phyloP scores from a whole-genome alignment of 306 rosid species.

The Crotalaria pallida region DNA sequence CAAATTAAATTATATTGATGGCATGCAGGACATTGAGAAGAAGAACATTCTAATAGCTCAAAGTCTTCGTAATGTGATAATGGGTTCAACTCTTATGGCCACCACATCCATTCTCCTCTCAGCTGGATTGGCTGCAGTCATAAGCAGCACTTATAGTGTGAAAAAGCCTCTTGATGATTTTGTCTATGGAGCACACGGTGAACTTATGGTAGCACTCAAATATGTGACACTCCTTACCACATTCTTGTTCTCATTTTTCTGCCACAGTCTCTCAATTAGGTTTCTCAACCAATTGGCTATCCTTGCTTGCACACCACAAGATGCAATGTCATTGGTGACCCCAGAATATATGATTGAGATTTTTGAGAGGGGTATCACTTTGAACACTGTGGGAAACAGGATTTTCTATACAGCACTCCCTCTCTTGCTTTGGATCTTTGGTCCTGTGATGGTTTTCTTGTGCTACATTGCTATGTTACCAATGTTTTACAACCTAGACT shows the following conservation, averaged over 20 bases:
- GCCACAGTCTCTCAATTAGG: constrained; percentile 64
- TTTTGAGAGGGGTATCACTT: constrained; percentile 48
- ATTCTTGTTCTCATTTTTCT: constrained; percentile 68
- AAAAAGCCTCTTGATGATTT: constrained; percentile 66
- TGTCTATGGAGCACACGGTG: constrained; percentile 72
- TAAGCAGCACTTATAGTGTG: constrained; percentile 81
- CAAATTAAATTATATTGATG: neutral
- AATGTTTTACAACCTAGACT: constrained; percentile 63
- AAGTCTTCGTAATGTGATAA: constrained; percentile 65
- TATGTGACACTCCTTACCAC: constrained; percentile 61
- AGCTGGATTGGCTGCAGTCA: constrained; percentile 68
- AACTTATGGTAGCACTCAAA: constrained; percentile 70
- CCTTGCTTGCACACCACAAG: constrained; percentile 59
- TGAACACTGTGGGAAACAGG: constrained; percentile 75
- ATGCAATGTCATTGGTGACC: constrained; percentile 35
- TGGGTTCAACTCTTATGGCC: constrained; percentile 95
- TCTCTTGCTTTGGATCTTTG: constrained; percentile 74
- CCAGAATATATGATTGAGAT: constrained; percentile 52
- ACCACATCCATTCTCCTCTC: constrained; percentile 80
- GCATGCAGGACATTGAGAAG: constrained; percentile 77
- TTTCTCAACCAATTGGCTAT: constrained; percentile 62
- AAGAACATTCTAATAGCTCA: constrained; percentile 82
- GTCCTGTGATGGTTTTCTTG: constrained; percentile 64
- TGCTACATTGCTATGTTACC: constrained; percentile 54
- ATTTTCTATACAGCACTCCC: constrained; percentile 68